phyloP scores from a whole-genome alignment of 768 basidiomycete genomes.

The Russula vinacea region DNA sequence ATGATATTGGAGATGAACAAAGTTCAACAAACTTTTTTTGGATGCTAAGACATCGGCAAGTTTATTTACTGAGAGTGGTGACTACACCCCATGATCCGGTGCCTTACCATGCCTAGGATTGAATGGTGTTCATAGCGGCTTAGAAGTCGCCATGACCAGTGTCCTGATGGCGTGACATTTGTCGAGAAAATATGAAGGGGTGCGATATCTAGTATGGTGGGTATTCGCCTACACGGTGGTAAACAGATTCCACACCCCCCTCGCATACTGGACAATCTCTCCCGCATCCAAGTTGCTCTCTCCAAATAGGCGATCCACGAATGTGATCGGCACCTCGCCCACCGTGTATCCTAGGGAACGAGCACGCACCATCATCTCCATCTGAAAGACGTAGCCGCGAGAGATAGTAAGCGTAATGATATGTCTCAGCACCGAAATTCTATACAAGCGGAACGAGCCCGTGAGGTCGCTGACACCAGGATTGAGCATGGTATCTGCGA shows the following conservation, averaged over 20 bases:
- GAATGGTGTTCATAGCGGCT: neutral
- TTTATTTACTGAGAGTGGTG: conserved; percentile 19
- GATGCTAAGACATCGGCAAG: conserved; percentile 74
- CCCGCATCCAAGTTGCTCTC: conserved; percentile 89
- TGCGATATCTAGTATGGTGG: neutral
- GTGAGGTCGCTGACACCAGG: conserved; percentile 90
- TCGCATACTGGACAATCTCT: conserved; percentile 83
- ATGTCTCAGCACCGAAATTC: conserved; percentile 67
- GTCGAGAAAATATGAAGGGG: neutral
- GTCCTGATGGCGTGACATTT: neutral
- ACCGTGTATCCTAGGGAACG: conserved; percentile 78
- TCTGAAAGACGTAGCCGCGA: conserved; percentile 94
- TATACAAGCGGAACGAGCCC: conserved; percentile 85
- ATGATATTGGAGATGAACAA: conserved; percentile 89
- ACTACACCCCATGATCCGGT: conserved; percentile 12
- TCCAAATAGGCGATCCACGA: conserved; percentile 90
- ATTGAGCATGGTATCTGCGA: conserved; percentile 79
- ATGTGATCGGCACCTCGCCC: conserved; percentile 91
- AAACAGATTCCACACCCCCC: conserved; percentile 82
- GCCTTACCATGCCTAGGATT: conserved; percentile 2
- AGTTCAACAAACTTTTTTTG: conserved; percentile 93
- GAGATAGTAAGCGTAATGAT: conserved; percentile 83
- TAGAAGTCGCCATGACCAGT: neutral
- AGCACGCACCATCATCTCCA: conserved; percentile 97
- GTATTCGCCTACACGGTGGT: conserved; percentile 46